Conservation (phyloP, 2,329 filamentous ascomycete genomes). For the Monosporascus sp. region DNA sequence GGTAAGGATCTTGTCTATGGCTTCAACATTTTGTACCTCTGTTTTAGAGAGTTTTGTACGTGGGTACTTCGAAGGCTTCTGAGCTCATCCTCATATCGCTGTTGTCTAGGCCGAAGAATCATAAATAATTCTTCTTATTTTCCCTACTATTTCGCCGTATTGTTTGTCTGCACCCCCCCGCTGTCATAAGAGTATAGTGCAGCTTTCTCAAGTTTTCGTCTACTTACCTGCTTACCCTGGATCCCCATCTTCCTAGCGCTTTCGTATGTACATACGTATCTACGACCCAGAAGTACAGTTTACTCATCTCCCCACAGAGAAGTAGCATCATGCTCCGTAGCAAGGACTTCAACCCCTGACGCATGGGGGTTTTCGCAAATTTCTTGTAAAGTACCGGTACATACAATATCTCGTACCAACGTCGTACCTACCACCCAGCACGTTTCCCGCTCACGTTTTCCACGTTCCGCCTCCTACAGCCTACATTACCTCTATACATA, state of each 20-base stretch:
- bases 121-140: no score
- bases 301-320: not conserved
- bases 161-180: no score
- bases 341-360: not conserved
- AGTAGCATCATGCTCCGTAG: not conserved
- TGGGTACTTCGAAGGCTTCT: no score
- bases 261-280: not conserved
- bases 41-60: no score
- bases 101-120: no score
- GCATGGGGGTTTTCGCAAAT: not conserved
- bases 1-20: no score
- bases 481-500: not conserved
- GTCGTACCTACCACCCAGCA: no score
- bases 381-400: not conserved
- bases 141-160: no score
- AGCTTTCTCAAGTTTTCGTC: not conserved
- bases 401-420: not conserved
- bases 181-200: no score
- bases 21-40: no score
- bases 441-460: not conserved
- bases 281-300: not conserved
- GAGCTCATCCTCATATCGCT: no score
- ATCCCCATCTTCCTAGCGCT: not conserved
- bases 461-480: not conserved
- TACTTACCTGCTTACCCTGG: not conserved